Base-by-base conservation (phyloP, 371 early-diverging fungal genomes). In the Mortierella sp. region DNA sequence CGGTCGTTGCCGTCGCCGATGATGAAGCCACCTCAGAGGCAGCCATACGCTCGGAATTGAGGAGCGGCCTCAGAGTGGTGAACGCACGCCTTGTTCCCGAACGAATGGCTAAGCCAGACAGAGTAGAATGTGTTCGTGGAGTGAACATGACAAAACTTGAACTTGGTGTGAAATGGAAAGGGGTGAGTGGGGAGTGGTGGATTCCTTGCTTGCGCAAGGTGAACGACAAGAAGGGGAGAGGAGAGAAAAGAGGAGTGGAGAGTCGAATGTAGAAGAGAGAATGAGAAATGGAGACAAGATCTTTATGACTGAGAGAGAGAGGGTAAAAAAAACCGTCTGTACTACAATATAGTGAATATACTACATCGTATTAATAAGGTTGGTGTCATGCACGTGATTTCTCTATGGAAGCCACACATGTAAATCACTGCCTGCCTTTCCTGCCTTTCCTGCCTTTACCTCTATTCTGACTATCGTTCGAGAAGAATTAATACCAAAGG, bases 41-140 rank as follows among this genome's bases (percentile, higher is more conserved):
- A 50, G n/a, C 32, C 28, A 10, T 55, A 19, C 1, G 4, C 11
- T 22, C 28, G 28, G 74, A 62, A 65, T 70, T 65, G 55, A 69
- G 62, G 41, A 41, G 48, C 6, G 75, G 65, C 28, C 65, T 67
- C 58, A 68, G 43, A 28, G 74, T 69, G 36, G 62, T 63, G 59
- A 74, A 33, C 32, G 22, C n/a, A 19, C 69, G 62, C 36, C 45
- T 68, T 15, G 41, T 11, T 43, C 58, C 43, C 11, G 41, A 33
- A 16, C 64, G 58, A 5, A 64, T 55, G 33, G 70, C 63, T 38
- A 55, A 64, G 57, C 52, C 55, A 68, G 55, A 47, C 28, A 70
- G 24, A 15, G 70, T 21, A 6, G 48, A 55, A 16, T 58, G 64
- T 36, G 58, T 16, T 24, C 63, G 57, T 11, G 47, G 6, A 9